Base-by-base conservation (phyloP, 257 asterid genomes). In the Nemophila menziesii region DNA sequence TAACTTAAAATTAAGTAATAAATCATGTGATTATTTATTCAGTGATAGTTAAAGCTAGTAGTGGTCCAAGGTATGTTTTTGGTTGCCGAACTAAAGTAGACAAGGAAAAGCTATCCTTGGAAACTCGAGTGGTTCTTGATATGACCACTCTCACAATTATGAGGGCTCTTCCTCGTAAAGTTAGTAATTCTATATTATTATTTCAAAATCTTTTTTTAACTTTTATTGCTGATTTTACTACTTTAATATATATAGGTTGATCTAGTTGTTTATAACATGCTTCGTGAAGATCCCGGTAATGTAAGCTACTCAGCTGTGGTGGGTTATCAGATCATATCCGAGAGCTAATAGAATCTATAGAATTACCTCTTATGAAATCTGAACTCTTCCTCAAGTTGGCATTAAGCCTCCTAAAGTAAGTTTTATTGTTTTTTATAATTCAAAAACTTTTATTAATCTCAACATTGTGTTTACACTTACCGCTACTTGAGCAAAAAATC, bases 91-190 rank as follows among this genome's bases (percentile, higher is more conserved):
- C 46, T 59, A 81, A 81, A 71, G 86, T 81, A 38, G 93, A 78
- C 69, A 81, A 81, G 59, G 90, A 78, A 27, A 81, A 81, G 58
- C 78, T 81, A 21, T 78, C 86, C 29, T 64, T 86, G 7, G 93
- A 90, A 54, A 81, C 93, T 15, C 69, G 90, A 57, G 90, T 78
- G 44, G 90, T 74, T 51, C 90, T 81, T 44, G 93, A 81, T 58
- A 81, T 78, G 93, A 78, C 86, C 45, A 81, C 86, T 3, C 86
- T 81, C 44, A 81, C 93, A 3, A 74, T 81, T 43, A 81, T 81
- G 93, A 70, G 93, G 43, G 90, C 93, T 19, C 90, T 81, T 34
- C 93, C 90, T 17, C 90, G 86, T 51, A 90, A 81, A 76, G 93
- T 80, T 58, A 45, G 55, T 21, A 39, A n/a, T n/a, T 29, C 9